phyloP scores from a whole-genome alignment of 768 basidiomycete genomes.

The Panaeolus papilionaceus region DNA sequence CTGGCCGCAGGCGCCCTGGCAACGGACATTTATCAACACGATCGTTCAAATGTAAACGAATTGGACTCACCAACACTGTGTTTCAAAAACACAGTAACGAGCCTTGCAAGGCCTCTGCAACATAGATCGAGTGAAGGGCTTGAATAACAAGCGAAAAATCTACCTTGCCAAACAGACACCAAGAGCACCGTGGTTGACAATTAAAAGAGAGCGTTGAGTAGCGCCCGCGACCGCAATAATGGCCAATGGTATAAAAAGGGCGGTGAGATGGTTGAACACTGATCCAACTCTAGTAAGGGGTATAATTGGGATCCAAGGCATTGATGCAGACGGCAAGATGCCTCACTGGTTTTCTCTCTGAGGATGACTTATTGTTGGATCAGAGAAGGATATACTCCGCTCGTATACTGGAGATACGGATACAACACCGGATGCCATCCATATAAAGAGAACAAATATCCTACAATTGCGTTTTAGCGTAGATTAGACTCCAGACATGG shows the following conservation, averaged over 20 bases:
- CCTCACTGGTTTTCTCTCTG: constrained; percentile 56
- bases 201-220: constrained; percentile 50
- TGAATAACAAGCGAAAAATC: constrained; percentile 19
- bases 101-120: constrained; percentile 48
- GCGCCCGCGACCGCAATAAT: constrained; percentile 44
- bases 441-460: constrained; percentile 45
- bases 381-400: constrained; percentile 54
- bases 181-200: constrained; percentile 65
- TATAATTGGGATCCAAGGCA: background rate
- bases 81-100: constrained; percentile 59
- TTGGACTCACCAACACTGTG: constrained; percentile 57
- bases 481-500: background rate
- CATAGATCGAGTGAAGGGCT: constrained; percentile 12
- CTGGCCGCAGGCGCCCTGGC: constrained; percentile 63
- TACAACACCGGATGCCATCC: constrained; percentile 48
- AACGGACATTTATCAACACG: background rate
- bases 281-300: constrained; percentile 50
- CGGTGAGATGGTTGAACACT: constrained; percentile 49
- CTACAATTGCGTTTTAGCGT: constrained; percentile 25
- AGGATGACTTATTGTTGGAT: constrained; percentile 59
- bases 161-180: constrained; percentile 51
- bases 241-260: constrained; percentile 52
- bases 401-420: constrained; percentile 50
- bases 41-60: background rate
- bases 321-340: background rate